A percentile compares a stretch with the other conserved stretches of the same genome.
Evolutionary conservation across 169 alveolate species (phyloP).

Genomic region (Plasmodium gallinaceum): DNA sequence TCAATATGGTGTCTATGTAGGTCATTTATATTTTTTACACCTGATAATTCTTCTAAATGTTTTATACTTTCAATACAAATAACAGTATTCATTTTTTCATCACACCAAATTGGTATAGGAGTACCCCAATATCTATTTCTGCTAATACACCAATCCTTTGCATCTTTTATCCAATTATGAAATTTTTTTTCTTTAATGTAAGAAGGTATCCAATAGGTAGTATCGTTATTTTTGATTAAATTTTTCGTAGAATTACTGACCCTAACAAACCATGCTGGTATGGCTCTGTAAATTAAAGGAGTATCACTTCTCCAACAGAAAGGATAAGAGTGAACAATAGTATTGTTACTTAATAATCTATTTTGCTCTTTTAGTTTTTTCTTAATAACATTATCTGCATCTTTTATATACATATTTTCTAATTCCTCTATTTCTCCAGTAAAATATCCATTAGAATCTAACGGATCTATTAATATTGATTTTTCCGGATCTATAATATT

Average conservation of each 20-base stretch:
- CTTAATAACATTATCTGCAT: slow-evolving; percentile 95
- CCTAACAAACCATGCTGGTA: slow-evolving; percentile 98
- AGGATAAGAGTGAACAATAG: slow-evolving; percentile 96
- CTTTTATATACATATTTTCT: slow-evolving; percentile 94
- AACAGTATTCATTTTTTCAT: slow-evolving; percentile 94
- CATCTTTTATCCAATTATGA: slow-evolving; percentile 99
- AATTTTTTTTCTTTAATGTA: slow-evolving; percentile 97
- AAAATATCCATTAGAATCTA: slow-evolving; percentile 94
- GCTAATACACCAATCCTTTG: slow-evolving; percentile 99
- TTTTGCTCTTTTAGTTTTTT: slow-evolving; percentile 89
- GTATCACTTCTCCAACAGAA: slow-evolving; percentile 99
- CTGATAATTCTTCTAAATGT: slow-evolving; percentile 86
- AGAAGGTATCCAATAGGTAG: slow-evolving; percentile 97
- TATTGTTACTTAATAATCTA: slow-evolving; percentile 88
- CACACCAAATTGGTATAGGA: slow-evolving; percentile 98
- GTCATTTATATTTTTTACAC: slow-evolving; percentile 91
- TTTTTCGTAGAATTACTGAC: slow-evolving; percentile 95
- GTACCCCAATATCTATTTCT: slow-evolving; percentile 99
- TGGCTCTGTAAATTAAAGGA: slow-evolving; percentile 98
- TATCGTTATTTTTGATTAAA: slow-evolving; percentile 90
- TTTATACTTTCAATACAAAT: slow-evolving; percentile 96
- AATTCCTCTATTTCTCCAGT: slow-evolving; percentile 88
- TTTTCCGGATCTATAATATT: slow-evolving; percentile 80
- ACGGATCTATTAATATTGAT: slow-evolving; percentile 85
- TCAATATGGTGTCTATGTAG: slow-evolving; percentile 98